These are phyloP conservation scores for Themeda triandra DNA, from an alignment of 176 grass and related monocot species.

Conservation along the genomic window DNA sequence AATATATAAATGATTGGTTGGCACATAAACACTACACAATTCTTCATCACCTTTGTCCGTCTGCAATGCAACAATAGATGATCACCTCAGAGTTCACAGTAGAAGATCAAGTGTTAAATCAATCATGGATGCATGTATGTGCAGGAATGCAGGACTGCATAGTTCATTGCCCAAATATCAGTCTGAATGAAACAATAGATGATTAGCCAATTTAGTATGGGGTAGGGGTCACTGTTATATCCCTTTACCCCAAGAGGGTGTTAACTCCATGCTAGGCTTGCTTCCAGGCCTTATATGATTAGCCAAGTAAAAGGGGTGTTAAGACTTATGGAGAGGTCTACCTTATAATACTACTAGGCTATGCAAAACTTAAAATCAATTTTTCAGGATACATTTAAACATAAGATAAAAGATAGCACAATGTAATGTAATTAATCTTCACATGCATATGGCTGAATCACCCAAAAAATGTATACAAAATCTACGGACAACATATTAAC, in stretches of 20 bases:
- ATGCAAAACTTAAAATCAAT: not conserved
- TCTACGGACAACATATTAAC: not conserved
- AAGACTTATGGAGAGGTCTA: not conserved
- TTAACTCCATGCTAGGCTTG: not conserved
- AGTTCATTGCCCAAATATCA: constrained; percentile 42
- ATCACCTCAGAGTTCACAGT: constrained; percentile 23
- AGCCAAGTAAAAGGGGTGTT: not conserved
- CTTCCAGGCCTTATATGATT: not conserved
- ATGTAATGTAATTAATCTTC: not conserved
- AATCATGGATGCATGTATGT: constrained; percentile 39
- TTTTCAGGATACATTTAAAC: not conserved
- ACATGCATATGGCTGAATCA: not conserved
- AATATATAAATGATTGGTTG: constrained; percentile 98
- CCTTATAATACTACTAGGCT: not conserved
- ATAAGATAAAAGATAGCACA: not conserved
- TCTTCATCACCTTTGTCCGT: constrained; percentile 96
- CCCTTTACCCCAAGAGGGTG: not conserved
- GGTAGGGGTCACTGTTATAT: not conserved
- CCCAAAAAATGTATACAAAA: not conserved
- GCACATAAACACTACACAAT: constrained; percentile 92
- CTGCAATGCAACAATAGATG: constrained; percentile 52
- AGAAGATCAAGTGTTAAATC: not conserved
- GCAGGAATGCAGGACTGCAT: constrained; percentile 43
- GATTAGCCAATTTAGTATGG: not conserved
- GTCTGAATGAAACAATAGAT: constrained; percentile 29